A percentile compares a stretch with the other conserved stretches of the same genome.
These are phyloP conservation scores for Didymella arachidicola DNA, from an alignment of 2,329 filamentous ascomycete genomes.

Conservation along the genomic window DNA sequence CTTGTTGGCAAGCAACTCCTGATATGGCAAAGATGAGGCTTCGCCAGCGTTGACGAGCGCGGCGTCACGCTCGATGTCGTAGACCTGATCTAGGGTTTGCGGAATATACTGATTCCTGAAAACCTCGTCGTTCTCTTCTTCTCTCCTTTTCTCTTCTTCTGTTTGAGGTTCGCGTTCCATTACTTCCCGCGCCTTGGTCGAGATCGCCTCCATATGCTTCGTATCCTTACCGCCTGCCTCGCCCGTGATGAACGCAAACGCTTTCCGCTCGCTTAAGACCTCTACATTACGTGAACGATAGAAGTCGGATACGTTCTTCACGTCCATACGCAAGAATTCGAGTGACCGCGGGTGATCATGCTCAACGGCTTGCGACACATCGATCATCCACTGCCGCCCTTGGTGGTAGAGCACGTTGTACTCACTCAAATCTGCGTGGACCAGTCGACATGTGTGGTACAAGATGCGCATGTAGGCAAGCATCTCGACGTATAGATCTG, in stretches of 20 bases:
- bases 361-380: slow-evolving; percentile 97
- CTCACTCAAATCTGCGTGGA: slow-evolving; percentile 96
- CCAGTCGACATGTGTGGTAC: slow-evolving; percentile 89
- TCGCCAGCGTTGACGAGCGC: slow-evolving; percentile 77
- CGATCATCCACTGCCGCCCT: slow-evolving; percentile 86
- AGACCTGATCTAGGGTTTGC: slow-evolving; percentile 93
- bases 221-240: slow-evolving; percentile 59
- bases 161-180: slow-evolving; percentile 64
- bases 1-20: slow-evolving; percentile 79
- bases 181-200: slow-evolving; percentile 69
- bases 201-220: slow-evolving; percentile 69
- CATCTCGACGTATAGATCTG: slow-evolving; percentile 79
- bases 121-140: slow-evolving; percentile 83
- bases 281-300: slow-evolving; percentile 88
- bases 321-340: slow-evolving; percentile 96
- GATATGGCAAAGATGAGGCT: slow-evolving; percentile 82
- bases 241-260: slow-evolving; percentile 83
- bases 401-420: slow-evolving; percentile 96
- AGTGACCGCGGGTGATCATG: slow-evolving; percentile 92
- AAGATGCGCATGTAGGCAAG: slow-evolving; percentile 89
- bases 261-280: slow-evolving; percentile 76
- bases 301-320: slow-evolving; percentile 95
- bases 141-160: slow-evolving; percentile 59
- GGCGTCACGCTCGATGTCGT: slow-evolving; percentile 91
- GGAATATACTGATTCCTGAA: slow-evolving; percentile 97